A percentile compares a stretch with the other conserved stretches of the same genome.
phyloP scores from a whole-genome alignment of 2,329 filamentous ascomycete genomes.

The Tolypocladium capitatum region DNA sequence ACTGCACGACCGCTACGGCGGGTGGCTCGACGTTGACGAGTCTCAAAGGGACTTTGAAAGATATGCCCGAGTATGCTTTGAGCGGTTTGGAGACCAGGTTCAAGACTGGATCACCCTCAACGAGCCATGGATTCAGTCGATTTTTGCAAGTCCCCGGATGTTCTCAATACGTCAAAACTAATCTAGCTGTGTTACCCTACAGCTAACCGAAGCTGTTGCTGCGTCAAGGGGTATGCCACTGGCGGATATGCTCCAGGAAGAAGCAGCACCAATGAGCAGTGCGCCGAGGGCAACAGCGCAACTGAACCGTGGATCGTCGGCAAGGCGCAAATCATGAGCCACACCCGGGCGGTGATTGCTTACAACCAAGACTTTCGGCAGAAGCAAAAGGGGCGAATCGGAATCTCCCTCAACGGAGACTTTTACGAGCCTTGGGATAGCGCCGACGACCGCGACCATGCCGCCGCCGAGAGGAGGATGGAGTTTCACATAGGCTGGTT shows the following conservation, averaged over 20 bases:
- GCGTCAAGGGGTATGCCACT: constrained; percentile 16
- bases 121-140: constrained; percentile 24
- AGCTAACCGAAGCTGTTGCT: neutral
- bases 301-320: constrained; percentile 23
- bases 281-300: constrained; percentile 15
- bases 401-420: constrained; percentile 23
- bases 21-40: constrained; percentile 18
- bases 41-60: constrained; percentile 20
- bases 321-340: constrained; percentile 21
- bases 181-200: neutral
- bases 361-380: constrained; percentile 20
- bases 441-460: constrained; percentile 10
- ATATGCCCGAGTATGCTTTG: constrained; percentile 22
- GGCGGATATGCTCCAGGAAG: constrained; percentile 21
- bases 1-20: constrained; percentile 23
- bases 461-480: constrained; percentile 21
- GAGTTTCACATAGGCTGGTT: constrained; percentile 27
- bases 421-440: constrained; percentile 23
- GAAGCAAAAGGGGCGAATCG: constrained; percentile 17
- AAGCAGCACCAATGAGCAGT: constrained; percentile 9
- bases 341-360: constrained; percentile 17
- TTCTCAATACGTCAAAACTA: neutral
- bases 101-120: constrained; percentile 26
- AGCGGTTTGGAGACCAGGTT: constrained; percentile 27
- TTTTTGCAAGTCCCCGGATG: constrained; percentile 13